A percentile compares a stretch with the other conserved stretches of the same genome.
Evolutionary conservation across 2,329 filamentous ascomycete genomes (phyloP).

Genomic region (Fusarium ramigenum): DNA sequence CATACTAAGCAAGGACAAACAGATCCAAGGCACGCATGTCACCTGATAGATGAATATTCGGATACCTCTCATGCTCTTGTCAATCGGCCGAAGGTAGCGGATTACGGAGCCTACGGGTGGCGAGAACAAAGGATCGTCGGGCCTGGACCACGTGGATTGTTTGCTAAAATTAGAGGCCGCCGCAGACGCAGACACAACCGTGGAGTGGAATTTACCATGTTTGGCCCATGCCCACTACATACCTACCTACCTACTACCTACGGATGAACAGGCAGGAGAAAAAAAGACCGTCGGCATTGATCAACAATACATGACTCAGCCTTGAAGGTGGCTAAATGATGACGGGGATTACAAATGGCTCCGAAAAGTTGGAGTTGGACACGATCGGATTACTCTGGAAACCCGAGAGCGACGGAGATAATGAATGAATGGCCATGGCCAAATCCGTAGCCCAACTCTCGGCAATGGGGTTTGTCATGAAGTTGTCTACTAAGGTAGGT

Average conservation of each 20-base stretch:
- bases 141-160: conserved; percentile 32
- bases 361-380: background rate
- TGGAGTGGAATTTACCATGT: background rate
- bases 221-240: background rate
- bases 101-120: conserved; percentile 30
- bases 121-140: conserved; percentile 29
- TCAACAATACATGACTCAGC: background rate
- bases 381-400: background rate
- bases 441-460: background rate
- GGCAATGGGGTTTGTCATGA: conserved; percentile 10
- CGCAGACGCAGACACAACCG: background rate
- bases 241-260: background rate
- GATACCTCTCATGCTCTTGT: background rate
- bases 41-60: background rate
- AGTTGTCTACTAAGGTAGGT: background rate
- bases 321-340: background rate
- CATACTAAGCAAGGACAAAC: background rate
- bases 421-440: background rate
- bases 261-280: background rate
- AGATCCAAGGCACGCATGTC: background rate
- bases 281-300: background rate
- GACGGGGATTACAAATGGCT: conserved; percentile 1
- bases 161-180: conserved; percentile 32
- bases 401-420: conserved; percentile 9
- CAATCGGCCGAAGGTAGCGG: conserved; percentile 32